A percentile compares a stretch with the other conserved stretches of the same genome.
phyloP scores from a whole-genome alignment of 331 rosid species.

The Erythrophleum ivorense region DNA sequence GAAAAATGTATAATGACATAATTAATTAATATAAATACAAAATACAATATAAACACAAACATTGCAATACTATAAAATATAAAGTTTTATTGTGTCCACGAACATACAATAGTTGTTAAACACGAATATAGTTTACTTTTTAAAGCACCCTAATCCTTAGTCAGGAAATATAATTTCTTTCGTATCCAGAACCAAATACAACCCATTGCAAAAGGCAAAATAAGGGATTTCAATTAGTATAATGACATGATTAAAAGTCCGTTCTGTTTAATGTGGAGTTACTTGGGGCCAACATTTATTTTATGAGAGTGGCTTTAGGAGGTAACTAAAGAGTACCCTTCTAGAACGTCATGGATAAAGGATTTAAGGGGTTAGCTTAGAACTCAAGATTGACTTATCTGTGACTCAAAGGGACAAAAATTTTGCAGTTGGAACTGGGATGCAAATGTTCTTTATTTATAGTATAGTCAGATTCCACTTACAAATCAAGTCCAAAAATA shows the following conservation, averaged over 20 bases:
- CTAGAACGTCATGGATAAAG: constrained; percentile 1
- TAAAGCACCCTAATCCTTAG: too few relatives aligned
- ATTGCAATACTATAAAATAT: too few relatives aligned
- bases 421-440: constrained; percentile 9
- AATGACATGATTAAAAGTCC: neutral
- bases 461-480: constrained; percentile 23
- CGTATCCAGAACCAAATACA: neutral
- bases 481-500: neutral
- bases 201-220: constrained; percentile 19
- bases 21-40: too few relatives aligned
- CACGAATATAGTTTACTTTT: too few relatives aligned
- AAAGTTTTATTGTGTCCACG: too few relatives aligned
- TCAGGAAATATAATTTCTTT: neutral
- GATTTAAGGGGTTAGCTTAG: neutral
- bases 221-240: constrained; percentile 13
- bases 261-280: constrained; percentile 37
- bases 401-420: constrained; percentile 29
- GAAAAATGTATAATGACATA: too few relatives aligned
- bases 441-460: constrained; percentile 16
- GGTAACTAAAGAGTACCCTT: constrained; percentile 39
- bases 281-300: constrained; percentile 33
- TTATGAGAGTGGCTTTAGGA: constrained; percentile 39
- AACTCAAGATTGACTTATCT: constrained; percentile 31
- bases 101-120: too few relatives aligned
- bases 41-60: too few relatives aligned